These are phyloP conservation scores for Triadica sebifera DNA, from an alignment of 345 rosid genomes.

Conservation along the genomic window DNA sequence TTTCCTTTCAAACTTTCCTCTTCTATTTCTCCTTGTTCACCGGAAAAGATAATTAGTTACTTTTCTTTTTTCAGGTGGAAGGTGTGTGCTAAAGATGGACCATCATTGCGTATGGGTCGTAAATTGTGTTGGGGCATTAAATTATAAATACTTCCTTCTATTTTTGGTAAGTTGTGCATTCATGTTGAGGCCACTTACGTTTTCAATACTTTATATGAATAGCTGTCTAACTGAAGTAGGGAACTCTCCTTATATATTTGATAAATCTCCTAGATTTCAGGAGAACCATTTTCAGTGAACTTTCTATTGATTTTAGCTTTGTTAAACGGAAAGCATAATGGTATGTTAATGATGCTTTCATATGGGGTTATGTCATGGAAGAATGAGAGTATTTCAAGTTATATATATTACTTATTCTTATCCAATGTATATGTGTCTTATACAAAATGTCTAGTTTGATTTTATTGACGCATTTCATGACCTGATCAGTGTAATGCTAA, in stretches of 20 bases:
- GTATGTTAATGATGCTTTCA: not conserved
- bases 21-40: not conserved
- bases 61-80: slow-evolving; percentile 63
- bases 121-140: slow-evolving; percentile 91
- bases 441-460: not conserved
- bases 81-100: slow-evolving; percentile 94
- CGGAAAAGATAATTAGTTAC: slow-evolving; percentile 16
- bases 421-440: not conserved
- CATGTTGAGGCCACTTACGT: not conserved
- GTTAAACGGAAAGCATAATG: not conserved
- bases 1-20: not conserved
- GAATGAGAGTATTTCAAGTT: not conserved
- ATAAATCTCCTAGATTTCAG: slow-evolving; percentile 1
- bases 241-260: not conserved
- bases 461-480: not conserved
- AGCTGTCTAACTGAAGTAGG: not conserved
- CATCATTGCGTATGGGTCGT: slow-evolving; percentile 99
- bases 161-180: slow-evolving; percentile 67
- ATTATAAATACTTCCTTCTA: slow-evolving; percentile 91
- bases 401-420: not conserved
- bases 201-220: not conserved
- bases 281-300: not conserved
- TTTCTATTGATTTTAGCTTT: not conserved
- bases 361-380: not conserved
- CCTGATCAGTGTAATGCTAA: not conserved